These are phyloP conservation scores for Paracorniculantispora psalliotae DNA, from an alignment of 2,329 filamentous ascomycete species.

Conservation along the genomic window DNA sequence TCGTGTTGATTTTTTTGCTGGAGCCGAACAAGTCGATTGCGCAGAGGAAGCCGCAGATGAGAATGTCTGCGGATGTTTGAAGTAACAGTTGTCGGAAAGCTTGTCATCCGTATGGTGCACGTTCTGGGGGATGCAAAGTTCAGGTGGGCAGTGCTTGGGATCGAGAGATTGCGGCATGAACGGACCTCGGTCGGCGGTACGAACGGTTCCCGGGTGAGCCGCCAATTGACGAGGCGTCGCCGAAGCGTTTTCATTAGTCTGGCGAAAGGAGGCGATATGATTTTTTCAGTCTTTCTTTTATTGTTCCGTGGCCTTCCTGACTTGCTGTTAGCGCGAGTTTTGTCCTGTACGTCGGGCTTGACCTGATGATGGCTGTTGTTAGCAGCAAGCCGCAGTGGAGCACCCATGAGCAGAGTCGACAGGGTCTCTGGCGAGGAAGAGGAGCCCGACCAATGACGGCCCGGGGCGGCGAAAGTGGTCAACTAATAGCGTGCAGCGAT, in stretches of 20 bases:
- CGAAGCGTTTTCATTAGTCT: too few relatives aligned
- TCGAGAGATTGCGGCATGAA: background rate
- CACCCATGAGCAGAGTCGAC: background rate
- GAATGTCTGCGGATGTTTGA: background rate
- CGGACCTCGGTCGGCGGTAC: background rate
- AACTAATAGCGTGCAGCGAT: background rate
- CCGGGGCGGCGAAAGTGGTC: too few relatives aligned
- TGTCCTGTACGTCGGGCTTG: background rate
- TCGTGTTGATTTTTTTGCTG: background rate
- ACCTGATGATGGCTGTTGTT: background rate
- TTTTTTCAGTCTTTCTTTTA: too few relatives aligned
- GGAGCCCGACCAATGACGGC: background rate
- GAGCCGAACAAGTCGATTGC: background rate
- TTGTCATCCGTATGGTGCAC: background rate
- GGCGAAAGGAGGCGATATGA: too few relatives aligned
- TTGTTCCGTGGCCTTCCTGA: too few relatives aligned
- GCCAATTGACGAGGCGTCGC: too few relatives aligned
- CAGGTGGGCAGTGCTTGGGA: background rate
- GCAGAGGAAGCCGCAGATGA: background rate
- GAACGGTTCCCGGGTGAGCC: background rate
- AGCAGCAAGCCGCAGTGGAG: constrained; percentile 3
- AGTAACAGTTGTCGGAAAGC: background rate
- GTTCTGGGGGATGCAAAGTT: background rate
- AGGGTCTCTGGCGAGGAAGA: background rate
- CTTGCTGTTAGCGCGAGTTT: background rate